Conservation (phyloP, 2,329 filamentous ascomycete species). For the Alternaria burnsii region DNA sequence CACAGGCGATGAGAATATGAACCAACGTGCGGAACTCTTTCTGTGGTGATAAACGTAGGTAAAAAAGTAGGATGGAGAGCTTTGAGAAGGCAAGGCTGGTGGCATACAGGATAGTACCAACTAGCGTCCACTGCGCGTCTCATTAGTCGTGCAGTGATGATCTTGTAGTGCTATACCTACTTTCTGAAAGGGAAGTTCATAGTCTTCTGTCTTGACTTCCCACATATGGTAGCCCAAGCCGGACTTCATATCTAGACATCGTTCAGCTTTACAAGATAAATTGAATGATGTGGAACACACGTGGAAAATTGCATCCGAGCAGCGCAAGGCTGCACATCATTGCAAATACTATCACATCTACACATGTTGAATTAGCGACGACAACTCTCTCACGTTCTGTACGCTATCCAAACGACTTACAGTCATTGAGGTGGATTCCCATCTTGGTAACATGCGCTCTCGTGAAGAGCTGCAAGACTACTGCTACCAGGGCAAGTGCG, state of each 20-base stretch:
- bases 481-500: neutral
- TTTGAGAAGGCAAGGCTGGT: constrained; percentile 6
- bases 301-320: constrained; percentile 1
- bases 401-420: neutral
- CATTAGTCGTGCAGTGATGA: neutral
- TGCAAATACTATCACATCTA: neutral
- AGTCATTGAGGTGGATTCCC: neutral
- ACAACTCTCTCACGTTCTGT: neutral
- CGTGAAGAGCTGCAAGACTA: neutral
- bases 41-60: constrained; percentile 1
- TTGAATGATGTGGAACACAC: neutral
- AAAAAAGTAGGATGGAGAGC: constrained; percentile 1
- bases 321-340: constrained; percentile 2
- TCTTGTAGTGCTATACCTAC: neutral
- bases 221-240: constrained; percentile 3
- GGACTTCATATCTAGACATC: neutral
- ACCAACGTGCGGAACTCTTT: neutral
- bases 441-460: neutral
- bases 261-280: neutral
- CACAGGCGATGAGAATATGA: neutral
- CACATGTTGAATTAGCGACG: neutral
- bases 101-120: neutral
- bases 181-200: neutral
- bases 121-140: neutral
- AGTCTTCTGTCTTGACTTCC: constrained; percentile 1